Evolutionary conservation across 1,284 basidiomycete genomes (phyloP).

Genomic region (Nidula niveotomentosa): DNA sequence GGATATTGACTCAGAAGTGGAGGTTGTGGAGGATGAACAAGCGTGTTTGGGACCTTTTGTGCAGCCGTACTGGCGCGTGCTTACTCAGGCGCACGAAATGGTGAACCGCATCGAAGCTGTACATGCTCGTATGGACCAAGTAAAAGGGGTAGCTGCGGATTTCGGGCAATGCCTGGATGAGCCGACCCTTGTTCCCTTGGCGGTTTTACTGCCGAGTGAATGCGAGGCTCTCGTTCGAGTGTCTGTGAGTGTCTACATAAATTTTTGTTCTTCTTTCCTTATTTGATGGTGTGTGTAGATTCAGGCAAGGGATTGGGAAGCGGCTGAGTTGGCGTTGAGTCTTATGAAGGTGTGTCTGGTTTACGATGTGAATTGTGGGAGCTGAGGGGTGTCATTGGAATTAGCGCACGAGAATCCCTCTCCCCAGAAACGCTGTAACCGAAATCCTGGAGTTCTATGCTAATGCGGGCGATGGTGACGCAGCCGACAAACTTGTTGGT

Average conservation of each 20-base stretch:
- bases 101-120: conserved; percentile 26
- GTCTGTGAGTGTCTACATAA: conserved; percentile 25
- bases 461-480: conserved; percentile 38
- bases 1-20: not conserved
- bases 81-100: conserved; percentile 24
- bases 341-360: conserved; percentile 48
- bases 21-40: too few relatives aligned
- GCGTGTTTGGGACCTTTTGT: not conserved
- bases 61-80: conserved; percentile 23
- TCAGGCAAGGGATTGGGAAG: conserved; percentile 25
- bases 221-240: conserved; percentile 48
- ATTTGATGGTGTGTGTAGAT: conserved; percentile 20
- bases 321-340: conserved; percentile 30
- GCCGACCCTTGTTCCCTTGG: conserved; percentile 27
- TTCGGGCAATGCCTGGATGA: conserved; percentile 5
- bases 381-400: not conserved
- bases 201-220: conserved; percentile 45
- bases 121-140: conserved; percentile 12
- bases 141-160: conserved; percentile 7
- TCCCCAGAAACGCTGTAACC: conserved; percentile 41
- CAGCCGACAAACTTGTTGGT: conserved; percentile 45
- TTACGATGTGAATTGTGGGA: conserved; percentile 6
- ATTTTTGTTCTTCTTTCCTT: conserved; percentile 2
- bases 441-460: conserved; percentile 51
- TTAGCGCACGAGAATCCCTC: conserved; percentile 35